A percentile compares a stretch with the other conserved stretches of the same genome.
These are phyloP conservation scores for Trametopsis cervina DNA, from an alignment of 768 basidiomycete genomes.

Conservation along the genomic window DNA sequence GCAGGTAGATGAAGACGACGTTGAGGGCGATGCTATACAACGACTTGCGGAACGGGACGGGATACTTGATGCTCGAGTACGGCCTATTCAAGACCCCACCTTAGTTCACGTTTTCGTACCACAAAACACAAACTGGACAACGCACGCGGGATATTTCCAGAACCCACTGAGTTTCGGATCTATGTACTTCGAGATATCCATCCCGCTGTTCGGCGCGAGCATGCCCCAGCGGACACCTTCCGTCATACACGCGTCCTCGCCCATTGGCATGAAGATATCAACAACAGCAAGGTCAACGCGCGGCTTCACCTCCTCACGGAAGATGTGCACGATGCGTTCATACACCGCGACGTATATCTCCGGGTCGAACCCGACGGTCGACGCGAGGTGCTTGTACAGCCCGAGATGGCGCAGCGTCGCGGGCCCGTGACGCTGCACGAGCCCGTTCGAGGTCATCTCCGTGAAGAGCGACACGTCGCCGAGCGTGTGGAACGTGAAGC, in stretches of 20 bases:
- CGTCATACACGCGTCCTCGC: constrained; percentile 4
- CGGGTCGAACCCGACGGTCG: constrained; percentile 5
- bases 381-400: constrained; percentile 2
- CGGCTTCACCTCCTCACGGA: background rate
- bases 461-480: constrained; percentile 4
- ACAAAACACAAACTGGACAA: background rate
- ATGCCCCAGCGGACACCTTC: background rate
- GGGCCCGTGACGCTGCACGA: constrained; percentile 3
- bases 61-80: constrained; percentile 4
- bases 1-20: background rate
- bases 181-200: constrained; percentile 1
- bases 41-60: background rate
- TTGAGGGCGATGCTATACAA: constrained; percentile 4
- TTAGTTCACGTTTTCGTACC: background rate
- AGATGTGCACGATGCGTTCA: constrained; percentile 1
- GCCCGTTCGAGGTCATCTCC: constrained; percentile 1
- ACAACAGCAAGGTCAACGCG: constrained; percentile 1
- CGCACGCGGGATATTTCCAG: constrained; percentile 10
- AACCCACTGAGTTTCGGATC: constrained; percentile 6
- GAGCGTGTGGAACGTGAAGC: constrained; percentile 4
- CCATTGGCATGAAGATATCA: constrained; percentile 5
- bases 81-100: background rate
- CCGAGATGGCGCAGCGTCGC: background rate
- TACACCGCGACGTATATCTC: constrained; percentile 4
- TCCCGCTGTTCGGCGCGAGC: constrained; percentile 3